phyloP scores from a whole-genome alignment of 805 yeast species.

The Brettanomyces custersianus region DNA sequence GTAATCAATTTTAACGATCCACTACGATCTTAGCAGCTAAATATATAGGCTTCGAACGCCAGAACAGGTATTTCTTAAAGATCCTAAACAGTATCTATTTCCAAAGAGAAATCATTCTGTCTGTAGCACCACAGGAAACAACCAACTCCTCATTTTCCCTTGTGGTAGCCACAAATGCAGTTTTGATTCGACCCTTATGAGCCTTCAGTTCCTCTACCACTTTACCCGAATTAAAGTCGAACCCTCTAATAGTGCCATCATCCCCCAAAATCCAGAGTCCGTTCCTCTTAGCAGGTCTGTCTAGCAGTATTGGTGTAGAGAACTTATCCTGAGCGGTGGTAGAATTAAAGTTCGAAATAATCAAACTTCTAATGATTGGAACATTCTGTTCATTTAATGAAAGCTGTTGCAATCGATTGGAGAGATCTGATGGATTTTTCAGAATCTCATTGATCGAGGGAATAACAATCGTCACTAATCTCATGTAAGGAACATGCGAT shows the following conservation, averaged over 20 bases:
- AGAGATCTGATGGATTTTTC: neutral
- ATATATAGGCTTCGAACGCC: too few species aligned
- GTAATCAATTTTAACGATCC: too few species aligned
- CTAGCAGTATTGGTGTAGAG: slow-evolving; percentile 36
- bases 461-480: slow-evolving; percentile 48
- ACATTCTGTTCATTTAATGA: neutral
- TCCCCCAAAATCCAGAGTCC: slow-evolving; percentile 68
- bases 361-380: slow-evolving; percentile 26
- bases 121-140: slow-evolving; percentile 44
- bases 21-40: too few species aligned
- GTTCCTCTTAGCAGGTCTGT: slow-evolving; percentile 16
- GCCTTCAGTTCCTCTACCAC: slow-evolving; percentile 26
- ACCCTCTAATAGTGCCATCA: slow-evolving; percentile 56
- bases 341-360: slow-evolving; percentile 37
- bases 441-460: slow-evolving; percentile 23
- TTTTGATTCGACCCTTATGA: slow-evolving; percentile 41
- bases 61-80: neutral
- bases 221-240: slow-evolving; percentile 36
- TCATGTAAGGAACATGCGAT: slow-evolving; percentile 69
- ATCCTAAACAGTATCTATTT: slow-evolving; percentile 5
- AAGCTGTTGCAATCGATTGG: neutral
- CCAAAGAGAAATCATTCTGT: slow-evolving; percentile 29
- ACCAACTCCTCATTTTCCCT: slow-evolving; percentile 26
- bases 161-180: slow-evolving; percentile 18
- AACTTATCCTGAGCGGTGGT: slow-evolving; percentile 63